phyloP scores from a whole-genome alignment of 1,284 basidiomycete species.

The Somion occarium region DNA sequence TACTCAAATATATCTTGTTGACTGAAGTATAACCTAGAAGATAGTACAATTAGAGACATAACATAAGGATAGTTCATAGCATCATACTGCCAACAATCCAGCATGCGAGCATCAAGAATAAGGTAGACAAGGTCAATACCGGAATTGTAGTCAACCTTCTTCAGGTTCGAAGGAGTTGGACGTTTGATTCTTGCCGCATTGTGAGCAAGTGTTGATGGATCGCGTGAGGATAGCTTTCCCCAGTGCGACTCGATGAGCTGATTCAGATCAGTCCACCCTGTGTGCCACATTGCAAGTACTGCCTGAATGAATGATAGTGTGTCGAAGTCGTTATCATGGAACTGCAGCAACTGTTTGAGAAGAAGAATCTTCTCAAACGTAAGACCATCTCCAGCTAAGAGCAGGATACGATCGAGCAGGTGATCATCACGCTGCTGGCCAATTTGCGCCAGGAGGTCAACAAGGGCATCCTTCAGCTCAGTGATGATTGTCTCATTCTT shows the following conservation, averaged over 20 bases:
- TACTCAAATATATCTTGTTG: conserved; percentile 11
- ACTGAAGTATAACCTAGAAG: too few relatives aligned
- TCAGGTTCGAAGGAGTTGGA: conserved; percentile 21
- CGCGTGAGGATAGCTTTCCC: conserved; percentile 14
- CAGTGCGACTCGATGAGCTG: conserved; percentile 19
- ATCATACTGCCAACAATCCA: conserved; percentile 29
- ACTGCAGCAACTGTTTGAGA: conserved; percentile 27
- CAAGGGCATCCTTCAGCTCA: conserved; percentile 26
- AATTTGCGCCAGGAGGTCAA: conserved; percentile 27
- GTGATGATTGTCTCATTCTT: conserved; percentile 25
- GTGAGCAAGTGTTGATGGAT: conserved; percentile 24
- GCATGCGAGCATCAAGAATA: conserved; percentile 24
- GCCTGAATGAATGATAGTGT: conserved; percentile 16
- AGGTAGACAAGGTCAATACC: conserved; percentile 15
- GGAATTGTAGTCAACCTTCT: conserved; percentile 28
- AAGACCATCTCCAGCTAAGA: conserved; percentile 30
- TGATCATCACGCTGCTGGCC: conserved; percentile 15
- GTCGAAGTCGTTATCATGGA: conserved; percentile 21
- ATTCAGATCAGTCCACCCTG: conserved; percentile 21
- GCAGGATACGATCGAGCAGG: conserved; percentile 10
- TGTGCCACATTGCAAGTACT: conserved; percentile 24
- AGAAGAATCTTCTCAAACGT: conserved; percentile 28
- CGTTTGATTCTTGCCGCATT: conserved; percentile 21
- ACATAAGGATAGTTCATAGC: too few relatives aligned
- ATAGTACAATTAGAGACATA: too few relatives aligned